Base-by-base conservation (phyloP, 2,329 filamentous ascomycete species). In the Aphanocladium album region DNA sequence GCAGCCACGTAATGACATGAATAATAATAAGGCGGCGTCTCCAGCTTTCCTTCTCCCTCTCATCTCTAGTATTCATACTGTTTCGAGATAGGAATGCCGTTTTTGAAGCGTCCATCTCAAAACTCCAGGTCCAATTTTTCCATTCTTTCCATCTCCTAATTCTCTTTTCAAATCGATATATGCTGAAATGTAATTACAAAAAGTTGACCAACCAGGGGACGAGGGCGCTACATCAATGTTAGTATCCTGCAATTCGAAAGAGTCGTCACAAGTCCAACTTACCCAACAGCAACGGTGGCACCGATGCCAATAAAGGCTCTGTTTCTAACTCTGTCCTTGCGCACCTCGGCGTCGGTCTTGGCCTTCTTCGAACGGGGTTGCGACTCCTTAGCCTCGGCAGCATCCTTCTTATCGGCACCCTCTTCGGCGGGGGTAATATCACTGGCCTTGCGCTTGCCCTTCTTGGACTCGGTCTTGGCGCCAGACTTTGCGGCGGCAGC, bases 261-360 rank as follows among this genome's bases (percentile, higher is more conserved):
- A 14, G 39, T 37, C 5, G 16, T 41, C 16, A 37, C 21, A 52
- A 46, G 89, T 41, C 17, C 35, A 17, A 58, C 92, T 79, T 84
- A 98, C 95, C 93, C 93, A 74, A 97, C 83, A 61, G 90, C 91
- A 72, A 97, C 82, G 51, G 91, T 95, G 61, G 91, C 91, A 64
- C 88, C 90, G 57, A 98, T 84, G 62, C 95, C 93, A 64, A 96
- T 83, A 63, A 96, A 79, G 51, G 95, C 91, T 71, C 92, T 86
- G 74, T 88, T 91, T 76, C 91, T 88, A 66, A 97, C 91, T 70
- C 87, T 89, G 76, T 96, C 89, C 77, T 91, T 93, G 74, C 88
- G 88, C 66, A 96, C 74, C 74, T 95, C 89, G 49, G 89, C 84
- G 72, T 95, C 89, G 1, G 91, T 89, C 80, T 88, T 91, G 45